These are phyloP conservation scores for Lathyrus tuberosus DNA, from an alignment of 306 rosid species.

Conservation along the genomic window DNA sequence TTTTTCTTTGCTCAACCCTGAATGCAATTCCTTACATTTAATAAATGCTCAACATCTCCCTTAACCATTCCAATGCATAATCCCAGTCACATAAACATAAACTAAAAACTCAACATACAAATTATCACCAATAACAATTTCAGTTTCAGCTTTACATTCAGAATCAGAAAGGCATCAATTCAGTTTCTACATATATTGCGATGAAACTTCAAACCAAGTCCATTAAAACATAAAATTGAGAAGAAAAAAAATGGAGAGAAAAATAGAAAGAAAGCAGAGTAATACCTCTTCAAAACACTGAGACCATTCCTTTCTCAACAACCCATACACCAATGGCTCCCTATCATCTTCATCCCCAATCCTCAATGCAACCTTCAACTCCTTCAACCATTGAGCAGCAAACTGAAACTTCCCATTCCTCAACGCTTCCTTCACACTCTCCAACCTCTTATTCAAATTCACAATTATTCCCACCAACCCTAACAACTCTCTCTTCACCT, in stretches of 20 bases:
- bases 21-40: conserved; percentile 1
- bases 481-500: conserved; percentile 63
- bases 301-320: conserved; percentile 80
- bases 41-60: conserved; percentile 11
- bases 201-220: conserved; percentile 2
- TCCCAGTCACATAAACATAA: neutral
- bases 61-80: conserved; percentile 1
- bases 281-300: conserved; percentile 87
- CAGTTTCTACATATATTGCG: conserved; percentile 5
- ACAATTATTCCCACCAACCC: conserved; percentile 62
- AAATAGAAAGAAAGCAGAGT: neutral
- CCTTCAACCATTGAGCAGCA: conserved; percentile 69
- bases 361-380: conserved; percentile 63
- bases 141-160: conserved; percentile 4
- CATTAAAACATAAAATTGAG: neutral
- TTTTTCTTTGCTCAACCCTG: neutral
- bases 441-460: conserved; percentile 52
- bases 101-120: neutral
- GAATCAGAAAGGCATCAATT: conserved; percentile 16
- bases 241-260: neutral
- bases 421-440: conserved; percentile 63
- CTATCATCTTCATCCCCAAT: conserved; percentile 45
- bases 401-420: conserved; percentile 64
- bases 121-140: neutral
- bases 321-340: conserved; percentile 80